A percentile compares a stretch with the other conserved stretches of the same genome.
phyloP scores from a whole-genome alignment of 2,329 filamentous ascomycete genomes.

The Neofusicoccum cordaticola region DNA sequence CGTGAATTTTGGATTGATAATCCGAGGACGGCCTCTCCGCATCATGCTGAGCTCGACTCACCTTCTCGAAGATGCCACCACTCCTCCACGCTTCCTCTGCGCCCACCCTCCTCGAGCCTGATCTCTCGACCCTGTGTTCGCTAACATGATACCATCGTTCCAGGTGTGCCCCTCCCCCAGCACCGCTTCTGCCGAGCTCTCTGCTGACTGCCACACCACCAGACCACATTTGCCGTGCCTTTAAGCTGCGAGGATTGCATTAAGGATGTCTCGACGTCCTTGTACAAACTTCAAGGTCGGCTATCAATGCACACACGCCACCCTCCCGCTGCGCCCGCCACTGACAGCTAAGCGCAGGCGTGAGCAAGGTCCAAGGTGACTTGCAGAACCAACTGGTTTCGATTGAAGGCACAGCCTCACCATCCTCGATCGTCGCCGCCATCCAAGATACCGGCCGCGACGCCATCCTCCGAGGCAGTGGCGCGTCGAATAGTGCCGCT shows the following conservation, averaged over 20 bases:
- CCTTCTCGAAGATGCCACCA: constrained; percentile 15
- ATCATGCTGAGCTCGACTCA: constrained; percentile 6
- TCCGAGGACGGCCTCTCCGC: constrained; percentile 12
- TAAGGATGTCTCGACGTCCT: constrained; percentile 75
- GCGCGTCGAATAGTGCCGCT: constrained; percentile 79
- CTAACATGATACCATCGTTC: constrained; percentile 24
- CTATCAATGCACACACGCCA: not conserved
- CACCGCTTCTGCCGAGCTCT: not conserved
- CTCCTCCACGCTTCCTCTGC: not conserved
- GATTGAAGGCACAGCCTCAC: constrained; percentile 85
- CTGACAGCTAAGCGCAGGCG: constrained; percentile 51
- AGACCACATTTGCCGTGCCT: constrained; percentile 94
- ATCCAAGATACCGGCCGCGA: constrained; percentile 89
- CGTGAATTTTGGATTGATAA: not conserved
- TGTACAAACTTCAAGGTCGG: constrained; percentile 69
- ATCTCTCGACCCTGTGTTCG: not conserved
- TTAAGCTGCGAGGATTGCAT: constrained; percentile 89
- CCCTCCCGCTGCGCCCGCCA: constrained; percentile 6
- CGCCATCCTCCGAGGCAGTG: constrained; percentile 88
- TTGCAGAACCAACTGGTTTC: constrained; percentile 79
- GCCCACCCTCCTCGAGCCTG: not conserved
- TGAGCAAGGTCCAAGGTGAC: constrained; percentile 78
- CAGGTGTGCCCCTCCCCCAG: constrained; percentile 22
- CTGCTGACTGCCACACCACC: not conserved
- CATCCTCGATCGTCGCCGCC: constrained; percentile 82